Evolutionary conservation across 345 rosid species (phyloP), one percentile per base, ranked within the genome.

Genomic region (Toxicodendron radicans): DNA sequence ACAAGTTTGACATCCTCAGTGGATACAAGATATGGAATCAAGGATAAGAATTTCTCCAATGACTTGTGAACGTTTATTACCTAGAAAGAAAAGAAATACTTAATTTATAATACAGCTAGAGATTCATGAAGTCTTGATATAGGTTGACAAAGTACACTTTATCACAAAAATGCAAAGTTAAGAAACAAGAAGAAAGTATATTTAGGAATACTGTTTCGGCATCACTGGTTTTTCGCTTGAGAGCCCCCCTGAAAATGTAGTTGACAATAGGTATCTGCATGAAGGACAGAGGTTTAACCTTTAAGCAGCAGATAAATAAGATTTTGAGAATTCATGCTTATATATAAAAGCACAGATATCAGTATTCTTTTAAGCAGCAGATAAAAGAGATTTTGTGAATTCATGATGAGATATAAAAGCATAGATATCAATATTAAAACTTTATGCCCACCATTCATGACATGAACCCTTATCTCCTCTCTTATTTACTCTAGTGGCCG

Each of bases 211-310:
- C 97, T 14, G 87, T 84, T 52, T 95, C 94, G 66, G 95, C 88
- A 74, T 92, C 93, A 62, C 95, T 91, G 66, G 83, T 77, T 81
- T 95, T 95, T 57, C 85, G 90, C 86, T 95, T 95, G 67, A 91
- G 89, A 77, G 99, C 90, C 80, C 81, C 85, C 62, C 81, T 90
- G 73, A 95, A 86, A 65, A 91, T 84, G 78, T 84, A 83, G 83
- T 84, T 90, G 84, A 92, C 92, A 73, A 83, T 84, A 70, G 92
- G 92, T 66, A 80, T 71, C 97, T 92, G 85, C 79, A 81, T 24
- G 16, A 20, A 23, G 58, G 41, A 66, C 57, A 76, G 27, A 17
- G 46, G 52, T 52, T 74, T 21, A 52, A 76, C 70, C 68, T 59
- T 21, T 53, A 51, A 70, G 54, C 45, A 65, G 66, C 62, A 64